Conservation (phyloP, 257 asterid genomes). For the Solanum paucissectum region DNA sequence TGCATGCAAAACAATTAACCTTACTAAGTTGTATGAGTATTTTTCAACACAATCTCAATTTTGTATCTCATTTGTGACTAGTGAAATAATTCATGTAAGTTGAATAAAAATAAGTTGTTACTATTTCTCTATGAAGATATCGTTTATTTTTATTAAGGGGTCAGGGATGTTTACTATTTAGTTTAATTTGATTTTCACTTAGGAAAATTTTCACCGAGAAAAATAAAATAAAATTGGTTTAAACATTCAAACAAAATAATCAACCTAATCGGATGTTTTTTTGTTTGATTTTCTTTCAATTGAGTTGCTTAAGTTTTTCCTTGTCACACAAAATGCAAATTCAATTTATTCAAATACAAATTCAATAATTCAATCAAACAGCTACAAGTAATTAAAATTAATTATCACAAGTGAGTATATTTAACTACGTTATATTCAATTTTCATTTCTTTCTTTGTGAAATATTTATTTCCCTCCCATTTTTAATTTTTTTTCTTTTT, state of each 20-base stretch:
- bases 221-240: background rate
- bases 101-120: background rate
- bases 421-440: background rate
- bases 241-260: background rate
- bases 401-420: background rate
- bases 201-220: background rate
- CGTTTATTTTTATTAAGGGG: no score
- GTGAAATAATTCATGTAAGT: background rate
- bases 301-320: background rate
- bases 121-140: background rate
- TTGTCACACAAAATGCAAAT: background rate
- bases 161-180: background rate
- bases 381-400: no score
- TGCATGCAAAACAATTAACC: background rate
- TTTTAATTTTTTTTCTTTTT: no score
- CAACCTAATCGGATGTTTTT: background rate
- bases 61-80: background rate
- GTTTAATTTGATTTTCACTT: background rate
- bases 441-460: background rate
- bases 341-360: no score
- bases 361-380: no score
- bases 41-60: background rate
- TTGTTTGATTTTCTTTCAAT: no score
- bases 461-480: no score
- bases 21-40: background rate